These are phyloP conservation scores for Lactifluus piperatus DNA, from an alignment of 768 basidiomycete genomes.

Conservation along the genomic window DNA sequence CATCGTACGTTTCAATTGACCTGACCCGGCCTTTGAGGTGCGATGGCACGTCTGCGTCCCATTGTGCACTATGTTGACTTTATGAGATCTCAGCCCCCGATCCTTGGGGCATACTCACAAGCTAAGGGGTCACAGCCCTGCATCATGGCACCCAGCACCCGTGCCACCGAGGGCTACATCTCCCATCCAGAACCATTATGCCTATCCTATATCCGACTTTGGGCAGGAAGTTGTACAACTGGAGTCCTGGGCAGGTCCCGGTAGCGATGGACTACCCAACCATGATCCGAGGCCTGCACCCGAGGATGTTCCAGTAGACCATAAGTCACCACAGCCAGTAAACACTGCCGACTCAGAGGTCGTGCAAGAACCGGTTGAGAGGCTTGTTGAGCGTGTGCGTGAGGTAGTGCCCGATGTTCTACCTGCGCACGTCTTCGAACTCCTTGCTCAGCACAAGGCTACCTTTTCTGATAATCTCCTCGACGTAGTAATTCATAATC, in stretches of 20 bases:
- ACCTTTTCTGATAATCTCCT: slow-evolving; percentile 33
- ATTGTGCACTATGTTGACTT: background rate
- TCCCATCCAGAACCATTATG: background rate
- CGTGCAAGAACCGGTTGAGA: slow-evolving; percentile 18
- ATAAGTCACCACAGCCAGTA: background rate
- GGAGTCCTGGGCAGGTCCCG: background rate
- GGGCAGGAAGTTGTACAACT: background rate
- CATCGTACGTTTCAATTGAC: background rate
- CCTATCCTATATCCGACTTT: background rate
- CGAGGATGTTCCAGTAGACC: background rate
- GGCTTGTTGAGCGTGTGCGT: slow-evolving; percentile 41
- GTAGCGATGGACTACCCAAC: background rate
- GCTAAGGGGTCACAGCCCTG: background rate
- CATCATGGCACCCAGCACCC: background rate
- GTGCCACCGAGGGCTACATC: background rate
- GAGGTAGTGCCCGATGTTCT: slow-evolving; percentile 68
- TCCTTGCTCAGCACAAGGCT: slow-evolving; percentile 39
- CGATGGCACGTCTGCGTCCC: background rate
- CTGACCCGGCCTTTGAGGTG: slow-evolving; percentile 3
- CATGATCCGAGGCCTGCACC: background rate
- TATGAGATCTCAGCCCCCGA: background rate
- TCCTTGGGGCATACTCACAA: background rate
- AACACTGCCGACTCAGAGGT: background rate
- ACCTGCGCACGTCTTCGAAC: slow-evolving; percentile 40
- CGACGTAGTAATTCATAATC: slow-evolving; percentile 46